phyloP scores from a whole-genome alignment of 2,329 filamentous ascomycete species.

The Sporothrix protearum region DNA sequence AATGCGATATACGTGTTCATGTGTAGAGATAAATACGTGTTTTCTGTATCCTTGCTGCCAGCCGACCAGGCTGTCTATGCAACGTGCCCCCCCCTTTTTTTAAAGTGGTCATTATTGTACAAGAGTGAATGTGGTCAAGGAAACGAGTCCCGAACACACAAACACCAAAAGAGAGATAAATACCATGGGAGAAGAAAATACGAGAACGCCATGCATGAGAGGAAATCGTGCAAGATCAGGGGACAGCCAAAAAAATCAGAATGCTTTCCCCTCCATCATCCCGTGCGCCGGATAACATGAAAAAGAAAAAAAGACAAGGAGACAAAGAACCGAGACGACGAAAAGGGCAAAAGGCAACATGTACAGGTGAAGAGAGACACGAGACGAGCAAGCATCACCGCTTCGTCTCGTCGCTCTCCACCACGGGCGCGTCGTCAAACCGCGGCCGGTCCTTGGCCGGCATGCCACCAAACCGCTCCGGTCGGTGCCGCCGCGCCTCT shows the following conservation, averaged over 20 bases:
- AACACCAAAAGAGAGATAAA: not conserved
- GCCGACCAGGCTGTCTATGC: not conserved
- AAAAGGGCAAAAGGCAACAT: no score
- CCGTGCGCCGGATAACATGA: slow-evolving; percentile 10
- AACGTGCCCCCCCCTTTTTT: slow-evolving; percentile 2
- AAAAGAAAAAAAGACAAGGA: not conserved
- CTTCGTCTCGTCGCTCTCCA: not conserved
- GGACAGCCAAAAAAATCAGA: not conserved
- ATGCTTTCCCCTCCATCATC: slow-evolving; percentile 4
- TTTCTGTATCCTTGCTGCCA: slow-evolving; percentile 11
- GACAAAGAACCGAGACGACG: not conserved
- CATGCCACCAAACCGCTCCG: slow-evolving; percentile 56
- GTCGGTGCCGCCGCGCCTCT: slow-evolving; percentile 52
- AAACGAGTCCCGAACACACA: not conserved
- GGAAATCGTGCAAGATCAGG: not conserved
- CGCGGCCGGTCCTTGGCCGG: slow-evolving; percentile 40
- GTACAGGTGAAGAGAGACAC: not conserved
- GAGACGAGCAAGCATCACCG: not conserved
- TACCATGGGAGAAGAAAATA: slow-evolving; percentile 6
- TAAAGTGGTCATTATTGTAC: slow-evolving; percentile 17
- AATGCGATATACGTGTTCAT: not conserved
- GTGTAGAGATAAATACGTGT: slow-evolving; percentile 7
- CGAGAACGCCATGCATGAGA: slow-evolving; percentile 19
- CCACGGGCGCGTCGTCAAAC: slow-evolving; percentile 24
- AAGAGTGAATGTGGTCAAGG: not conserved